A percentile compares a stretch with the other conserved stretches of the same genome.
Evolutionary conservation across 2,329 filamentous ascomycete species (phyloP).

Genomic region (Hymenoscyphus albidus): DNA sequence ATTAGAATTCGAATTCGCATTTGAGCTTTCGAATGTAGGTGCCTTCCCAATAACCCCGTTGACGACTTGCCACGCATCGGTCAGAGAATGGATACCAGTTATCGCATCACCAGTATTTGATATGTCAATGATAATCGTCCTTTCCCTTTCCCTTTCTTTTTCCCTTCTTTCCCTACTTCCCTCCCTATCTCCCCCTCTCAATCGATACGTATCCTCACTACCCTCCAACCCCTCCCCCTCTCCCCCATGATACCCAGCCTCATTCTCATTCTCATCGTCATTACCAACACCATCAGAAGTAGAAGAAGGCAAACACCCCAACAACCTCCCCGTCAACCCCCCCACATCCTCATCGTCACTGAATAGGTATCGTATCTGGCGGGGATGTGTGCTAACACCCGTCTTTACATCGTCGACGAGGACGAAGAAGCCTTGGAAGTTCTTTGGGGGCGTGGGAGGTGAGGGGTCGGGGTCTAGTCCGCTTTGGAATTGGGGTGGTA

Average conservation of each 20-base stretch:
- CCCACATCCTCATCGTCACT: constrained; percentile 80
- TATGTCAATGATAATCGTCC: constrained; percentile 56
- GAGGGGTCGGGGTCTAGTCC: neutral
- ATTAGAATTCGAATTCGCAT: too few relatives aligned
- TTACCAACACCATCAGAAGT: too few relatives aligned
- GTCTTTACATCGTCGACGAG: constrained; percentile 74
- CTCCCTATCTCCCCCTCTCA: neutral
- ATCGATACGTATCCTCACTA: too few relatives aligned
- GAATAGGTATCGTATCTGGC: constrained; percentile 84
- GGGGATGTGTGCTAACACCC: constrained; percentile 72
- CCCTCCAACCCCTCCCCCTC: too few relatives aligned
- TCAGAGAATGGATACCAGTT: constrained; percentile 67
- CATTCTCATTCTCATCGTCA: too few relatives aligned
- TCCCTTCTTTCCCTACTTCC: too few relatives aligned
- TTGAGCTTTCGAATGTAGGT: constrained; percentile 51
- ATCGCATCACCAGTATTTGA: constrained; percentile 50
- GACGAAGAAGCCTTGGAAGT: constrained; percentile 80
- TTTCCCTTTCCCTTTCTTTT: constrained; percentile 25
- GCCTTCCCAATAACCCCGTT: constrained; percentile 51
- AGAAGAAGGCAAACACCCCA: too few relatives aligned
- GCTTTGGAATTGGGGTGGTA: neutral
- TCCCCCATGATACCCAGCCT: too few relatives aligned
- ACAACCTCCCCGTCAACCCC: too few relatives aligned
- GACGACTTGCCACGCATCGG: constrained; percentile 67
- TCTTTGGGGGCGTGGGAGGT: constrained; percentile 27